phyloP scores from a whole-genome alignment of 371 early-diverging fungal genomes.

The Rhizopus stolonifer region DNA sequence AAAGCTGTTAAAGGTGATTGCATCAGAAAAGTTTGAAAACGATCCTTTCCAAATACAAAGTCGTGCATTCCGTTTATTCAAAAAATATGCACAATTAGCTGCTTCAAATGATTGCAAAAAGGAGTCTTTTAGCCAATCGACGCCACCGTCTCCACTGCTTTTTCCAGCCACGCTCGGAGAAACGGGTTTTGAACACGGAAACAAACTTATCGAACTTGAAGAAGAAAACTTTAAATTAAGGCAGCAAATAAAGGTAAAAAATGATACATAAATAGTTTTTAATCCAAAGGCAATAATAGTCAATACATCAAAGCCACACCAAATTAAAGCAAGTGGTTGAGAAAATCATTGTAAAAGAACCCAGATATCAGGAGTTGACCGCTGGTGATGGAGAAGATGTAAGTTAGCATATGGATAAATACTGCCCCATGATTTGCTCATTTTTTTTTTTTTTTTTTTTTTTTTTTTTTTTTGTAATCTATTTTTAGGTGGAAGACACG shows the following conservation, averaged over 20 bases:
- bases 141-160: not conserved
- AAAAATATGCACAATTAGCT: slow-evolving; percentile 28
- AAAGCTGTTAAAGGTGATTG: slow-evolving; percentile 40
- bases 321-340: not conserved
- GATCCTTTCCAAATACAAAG: slow-evolving; percentile 32
- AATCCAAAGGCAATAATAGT: not conserved
- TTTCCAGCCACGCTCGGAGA: not conserved
- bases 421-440: not conserved
- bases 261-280: not conserved
- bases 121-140: not conserved
- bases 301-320: not conserved
- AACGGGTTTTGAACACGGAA: not conserved
- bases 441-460: not conserved
- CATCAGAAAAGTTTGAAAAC: slow-evolving; percentile 34
- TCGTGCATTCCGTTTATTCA: slow-evolving; percentile 33
- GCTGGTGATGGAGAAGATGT: too few species aligned
- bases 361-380: not conserved
- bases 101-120: slow-evolving; percentile 3
- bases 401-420: not conserved
- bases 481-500: not conserved
- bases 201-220: slow-evolving; percentile 20
- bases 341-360: not conserved
- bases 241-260: slow-evolving; percentile 3
- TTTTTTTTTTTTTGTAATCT: not conserved
- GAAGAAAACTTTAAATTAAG: slow-evolving; percentile 40